phyloP scores from a whole-genome alignment of 108 stramenopile species.

The Cylindrotheca fusiformis region DNA sequence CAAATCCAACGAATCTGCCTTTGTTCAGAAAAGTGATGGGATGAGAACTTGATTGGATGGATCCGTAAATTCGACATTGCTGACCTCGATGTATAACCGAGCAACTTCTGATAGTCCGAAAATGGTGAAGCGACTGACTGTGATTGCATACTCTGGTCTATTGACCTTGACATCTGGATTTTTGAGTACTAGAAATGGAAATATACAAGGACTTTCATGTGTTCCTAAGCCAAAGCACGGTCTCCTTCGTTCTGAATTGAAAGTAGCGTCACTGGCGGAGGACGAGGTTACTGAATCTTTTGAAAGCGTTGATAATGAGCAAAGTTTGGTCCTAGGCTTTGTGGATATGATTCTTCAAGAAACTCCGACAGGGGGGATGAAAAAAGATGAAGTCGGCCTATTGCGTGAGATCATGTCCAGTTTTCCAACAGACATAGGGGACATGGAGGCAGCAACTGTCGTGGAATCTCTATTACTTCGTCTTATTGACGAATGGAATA shows the following conservation, averaged over 20 bases:
- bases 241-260: neutral
- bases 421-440: constrained; percentile 9
- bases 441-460: neutral
- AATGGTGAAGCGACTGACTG: too few species aligned
- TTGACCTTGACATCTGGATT: too few species aligned
- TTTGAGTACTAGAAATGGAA: too few species aligned
- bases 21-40: too few species aligned
- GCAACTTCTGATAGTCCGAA: too few species aligned
- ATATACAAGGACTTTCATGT: too few species aligned
- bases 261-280: neutral
- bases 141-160: too few species aligned
- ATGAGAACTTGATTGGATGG: too few species aligned
- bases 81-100: too few species aligned
- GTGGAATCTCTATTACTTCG: constrained; percentile 16
- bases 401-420: constrained; percentile 22
- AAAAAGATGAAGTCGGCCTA: constrained; percentile 14
- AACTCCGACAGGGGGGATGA: constrained; percentile 22
- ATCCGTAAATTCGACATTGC: too few species aligned
- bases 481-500: constrained; percentile 22
- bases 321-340: constrained; percentile 10
- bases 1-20: too few species aligned
- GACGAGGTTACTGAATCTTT: neutral
- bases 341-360: constrained; percentile 18
- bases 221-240: too few species aligned
- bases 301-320: constrained; percentile 13